Evolutionary conservation across 768 basidiomycete genomes (phyloP).

Genomic region (Calocybe cyanea): DNA sequence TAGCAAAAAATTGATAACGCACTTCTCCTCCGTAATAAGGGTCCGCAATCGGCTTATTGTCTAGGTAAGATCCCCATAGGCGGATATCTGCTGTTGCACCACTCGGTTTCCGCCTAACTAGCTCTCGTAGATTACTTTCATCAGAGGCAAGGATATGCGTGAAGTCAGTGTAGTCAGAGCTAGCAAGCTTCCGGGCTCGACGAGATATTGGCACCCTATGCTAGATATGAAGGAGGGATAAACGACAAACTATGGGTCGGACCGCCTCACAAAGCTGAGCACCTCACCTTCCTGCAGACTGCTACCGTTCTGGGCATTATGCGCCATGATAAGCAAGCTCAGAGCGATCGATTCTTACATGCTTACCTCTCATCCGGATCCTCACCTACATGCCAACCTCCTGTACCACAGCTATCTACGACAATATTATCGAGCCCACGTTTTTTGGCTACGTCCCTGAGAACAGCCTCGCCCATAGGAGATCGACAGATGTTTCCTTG

Average conservation of each 20-base stretch:
- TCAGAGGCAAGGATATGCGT: slow-evolving; percentile 88
- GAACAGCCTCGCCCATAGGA: slow-evolving; percentile 89
- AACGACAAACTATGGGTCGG: not conserved
- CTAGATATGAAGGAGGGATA: slow-evolving; percentile 30
- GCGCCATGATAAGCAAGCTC: not conserved
- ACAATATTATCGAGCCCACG: slow-evolving; percentile 56
- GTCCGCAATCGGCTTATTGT: slow-evolving; percentile 69
- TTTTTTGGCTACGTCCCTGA: slow-evolving; percentile 61
- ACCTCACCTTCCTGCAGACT: slow-evolving; percentile 64
- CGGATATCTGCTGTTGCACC: slow-evolving; percentile 60
- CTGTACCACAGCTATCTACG: slow-evolving; percentile 85
- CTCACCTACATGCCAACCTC: slow-evolving; percentile 79
- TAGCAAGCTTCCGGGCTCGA: slow-evolving; percentile 59
- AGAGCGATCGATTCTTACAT: not conserved
- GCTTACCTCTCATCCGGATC: slow-evolving; percentile 75
- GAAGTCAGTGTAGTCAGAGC: slow-evolving; percentile 68
- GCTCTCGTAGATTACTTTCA: slow-evolving; percentile 62
- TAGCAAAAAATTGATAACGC: slow-evolving; percentile 21
- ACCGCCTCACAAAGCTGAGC: not conserved
- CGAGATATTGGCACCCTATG: slow-evolving; percentile 70
- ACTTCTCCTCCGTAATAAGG: slow-evolving; percentile 80
- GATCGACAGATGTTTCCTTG: slow-evolving; percentile 84
- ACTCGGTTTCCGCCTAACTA: slow-evolving; percentile 46
- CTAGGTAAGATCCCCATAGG: slow-evolving; percentile 80
- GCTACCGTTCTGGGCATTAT: slow-evolving; percentile 45